A percentile compares a stretch with the other conserved stretches of the same genome.
Evolutionary conservation across 129 eudicot species (phyloP).

Genomic region (Solidago caesia): DNA sequence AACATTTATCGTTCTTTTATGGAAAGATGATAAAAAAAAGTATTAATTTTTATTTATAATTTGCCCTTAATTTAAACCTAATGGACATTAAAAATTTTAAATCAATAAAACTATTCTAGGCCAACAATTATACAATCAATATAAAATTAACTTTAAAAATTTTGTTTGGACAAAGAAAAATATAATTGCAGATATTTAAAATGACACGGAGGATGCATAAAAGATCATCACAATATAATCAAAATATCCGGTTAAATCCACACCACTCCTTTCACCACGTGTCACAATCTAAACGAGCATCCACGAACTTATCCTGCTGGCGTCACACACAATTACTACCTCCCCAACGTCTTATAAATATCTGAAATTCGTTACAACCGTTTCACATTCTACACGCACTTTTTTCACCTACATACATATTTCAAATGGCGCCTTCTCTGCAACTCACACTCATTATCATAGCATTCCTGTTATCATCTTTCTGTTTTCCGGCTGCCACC

Average conservation of each 20-base stretch:
- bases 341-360: slow-evolving; percentile 26
- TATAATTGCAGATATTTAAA: not conserved
- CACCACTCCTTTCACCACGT: slow-evolving; percentile 3
- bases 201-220: not conserved
- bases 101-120: too few relatives aligned
- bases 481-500: slow-evolving; percentile 36
- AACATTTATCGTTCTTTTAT: too few relatives aligned
- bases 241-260: not conserved
- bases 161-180: too few relatives aligned
- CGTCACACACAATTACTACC: slow-evolving; percentile 8
- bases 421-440: slow-evolving; percentile 37
- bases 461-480: slow-evolving; percentile 38
- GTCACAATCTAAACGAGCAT: slow-evolving; percentile 7
- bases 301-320: not conserved
- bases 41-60: too few relatives aligned
- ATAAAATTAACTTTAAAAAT: too few relatives aligned
- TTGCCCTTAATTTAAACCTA: too few relatives aligned
- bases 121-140: too few relatives aligned
- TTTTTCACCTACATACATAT: not conserved
- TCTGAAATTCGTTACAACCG: slow-evolving; percentile 12
- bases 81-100: too few relatives aligned
- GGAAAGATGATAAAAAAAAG: too few relatives aligned
- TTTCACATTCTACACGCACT: not conserved
- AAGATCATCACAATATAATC: too few relatives aligned
- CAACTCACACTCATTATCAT: slow-evolving; percentile 34